A percentile compares a stretch with the other conserved stretches of the same genome.
Evolutionary conservation across 2,329 filamentous ascomycete genomes (phyloP).

Genomic region (Sphaerulina vaccinii): DNA sequence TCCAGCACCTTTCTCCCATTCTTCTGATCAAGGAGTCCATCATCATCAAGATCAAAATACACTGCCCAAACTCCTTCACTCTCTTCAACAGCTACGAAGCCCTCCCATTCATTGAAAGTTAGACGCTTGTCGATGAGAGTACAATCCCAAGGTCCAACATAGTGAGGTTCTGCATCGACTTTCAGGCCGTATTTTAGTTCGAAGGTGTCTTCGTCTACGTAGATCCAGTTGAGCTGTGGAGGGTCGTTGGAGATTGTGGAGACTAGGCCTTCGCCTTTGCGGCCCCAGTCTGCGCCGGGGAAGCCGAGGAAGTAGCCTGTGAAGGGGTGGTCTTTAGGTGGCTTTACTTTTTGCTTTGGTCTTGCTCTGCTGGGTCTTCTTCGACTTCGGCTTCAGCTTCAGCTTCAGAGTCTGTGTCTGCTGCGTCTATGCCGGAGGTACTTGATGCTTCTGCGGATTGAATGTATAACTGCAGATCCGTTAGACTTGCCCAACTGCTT

Average conservation of each 20-base stretch:
- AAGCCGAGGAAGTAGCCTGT: conserved; percentile 53
- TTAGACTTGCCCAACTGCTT: too few relatives aligned
- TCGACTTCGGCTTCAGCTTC: too few relatives aligned
- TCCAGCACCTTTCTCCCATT: conserved; percentile 44
- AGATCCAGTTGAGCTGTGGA: conserved; percentile 68
- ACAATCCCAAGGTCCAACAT: conserved; percentile 81
- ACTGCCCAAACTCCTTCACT: conserved; percentile 49
- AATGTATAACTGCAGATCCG: too few relatives aligned
- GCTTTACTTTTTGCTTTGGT: too few relatives aligned
- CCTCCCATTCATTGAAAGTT: conserved; percentile 56
- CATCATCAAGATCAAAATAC: conserved; percentile 50
- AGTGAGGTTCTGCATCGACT: conserved; percentile 67
- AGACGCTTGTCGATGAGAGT: conserved; percentile 57
- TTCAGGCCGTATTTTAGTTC: conserved; percentile 65
- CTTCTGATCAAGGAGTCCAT: conserved; percentile 42
- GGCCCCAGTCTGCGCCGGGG: conserved; percentile 47
- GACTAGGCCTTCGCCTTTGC: conserved; percentile 49
- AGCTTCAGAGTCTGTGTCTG: too few relatives aligned
- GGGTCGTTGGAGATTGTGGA: conserved; percentile 52
- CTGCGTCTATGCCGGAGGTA: neutral
- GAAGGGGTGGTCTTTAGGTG: conserved; percentile 43
- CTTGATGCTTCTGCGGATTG: too few relatives aligned
- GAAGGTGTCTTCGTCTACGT: conserved; percentile 59
- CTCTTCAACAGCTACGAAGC: conserved; percentile 58
- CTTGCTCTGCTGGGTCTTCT: too few relatives aligned